Evolutionary conservation across 768 basidiomycete genomes (phyloP).

Genomic region (Boletellus ananas): DNA sequence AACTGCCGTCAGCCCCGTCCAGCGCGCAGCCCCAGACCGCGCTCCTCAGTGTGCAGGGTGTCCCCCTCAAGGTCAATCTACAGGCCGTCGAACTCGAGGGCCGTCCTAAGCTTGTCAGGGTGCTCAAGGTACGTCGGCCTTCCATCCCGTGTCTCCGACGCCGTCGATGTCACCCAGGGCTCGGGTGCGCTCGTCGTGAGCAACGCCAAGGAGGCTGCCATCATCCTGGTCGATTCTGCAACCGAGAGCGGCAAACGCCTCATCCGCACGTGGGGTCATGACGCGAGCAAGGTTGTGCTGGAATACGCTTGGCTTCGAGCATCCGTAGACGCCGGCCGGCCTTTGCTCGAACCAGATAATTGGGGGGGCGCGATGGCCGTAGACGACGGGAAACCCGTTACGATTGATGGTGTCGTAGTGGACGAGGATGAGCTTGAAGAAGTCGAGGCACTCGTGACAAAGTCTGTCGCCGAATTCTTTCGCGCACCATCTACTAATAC

Average conservation of each 20-base stretch:
- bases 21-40: conserved; percentile 21
- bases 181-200: conserved; percentile 52
- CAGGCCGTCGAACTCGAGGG: conserved; percentile 50
- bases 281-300: conserved; percentile 47
- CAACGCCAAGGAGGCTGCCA: conserved; percentile 48
- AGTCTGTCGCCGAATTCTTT: conserved; percentile 38
- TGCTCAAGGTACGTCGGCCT: conserved; percentile 39
- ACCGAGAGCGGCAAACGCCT: conserved; percentile 52
- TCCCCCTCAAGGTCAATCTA: conserved; percentile 49
- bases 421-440: conserved; percentile 37
- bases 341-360: conserved; percentile 44
- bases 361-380: conserved; percentile 46
- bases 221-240: conserved; percentile 57
- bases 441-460: conserved; percentile 35
- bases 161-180: conserved; percentile 37
- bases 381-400: conserved; percentile 33
- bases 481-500: conserved; percentile 14
- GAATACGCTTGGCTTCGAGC: conserved; percentile 50
- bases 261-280: conserved; percentile 55
- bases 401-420: conserved; percentile 31
- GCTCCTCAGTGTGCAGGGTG: conserved; percentile 40
- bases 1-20: conserved; percentile 12
- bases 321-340: conserved; percentile 41
- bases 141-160: neutral
- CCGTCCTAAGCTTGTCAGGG: conserved; percentile 51